A percentile compares a stretch with the other conserved stretches of the same genome.
Evolutionary conservation across 2,329 filamentous ascomycete species (phyloP).

Genomic region (Plectosphaerella plurivora): DNA sequence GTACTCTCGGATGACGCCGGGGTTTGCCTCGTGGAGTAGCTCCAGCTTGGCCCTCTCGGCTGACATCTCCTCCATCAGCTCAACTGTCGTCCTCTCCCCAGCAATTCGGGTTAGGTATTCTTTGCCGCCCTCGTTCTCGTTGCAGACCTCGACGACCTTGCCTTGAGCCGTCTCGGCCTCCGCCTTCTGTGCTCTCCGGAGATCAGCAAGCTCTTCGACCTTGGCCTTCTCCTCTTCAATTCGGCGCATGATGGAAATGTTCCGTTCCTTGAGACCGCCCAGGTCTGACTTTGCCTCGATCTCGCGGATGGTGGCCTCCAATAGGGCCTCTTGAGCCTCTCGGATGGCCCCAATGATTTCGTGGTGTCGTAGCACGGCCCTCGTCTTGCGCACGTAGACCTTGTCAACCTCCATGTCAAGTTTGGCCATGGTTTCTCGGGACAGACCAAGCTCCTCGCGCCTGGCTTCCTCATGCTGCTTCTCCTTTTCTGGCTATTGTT

Average conservation of each 20-base stretch:
- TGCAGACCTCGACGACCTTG: conserved; percentile 35
- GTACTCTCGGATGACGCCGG: conserved; percentile 70
- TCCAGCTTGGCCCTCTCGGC: conserved; percentile 72
- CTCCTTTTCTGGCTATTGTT: conserved; percentile 16
- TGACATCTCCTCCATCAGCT: conserved; percentile 68
- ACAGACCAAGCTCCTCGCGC: conserved; percentile 30
- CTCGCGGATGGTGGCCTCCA: conserved; percentile 65
- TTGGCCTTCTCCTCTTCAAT: conserved; percentile 42
- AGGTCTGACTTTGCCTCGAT: conserved; percentile 84
- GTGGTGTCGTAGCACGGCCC: conserved; percentile 47
- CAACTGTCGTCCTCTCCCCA: conserved; percentile 50
- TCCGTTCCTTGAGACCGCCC: conserved; percentile 61
- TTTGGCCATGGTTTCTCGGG: conserved; percentile 39
- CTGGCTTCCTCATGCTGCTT: conserved; percentile 30
- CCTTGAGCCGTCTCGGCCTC: conserved; percentile 27
- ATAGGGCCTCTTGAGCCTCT: conserved; percentile 54
- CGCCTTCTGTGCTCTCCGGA: conserved; percentile 28
- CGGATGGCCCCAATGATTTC: conserved; percentile 60
- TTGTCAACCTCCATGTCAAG: conserved; percentile 52
- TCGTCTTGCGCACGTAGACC: conserved; percentile 50
- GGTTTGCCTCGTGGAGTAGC: conserved; percentile 74
- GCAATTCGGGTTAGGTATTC: conserved; percentile 39
- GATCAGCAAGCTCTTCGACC: conserved; percentile 31
- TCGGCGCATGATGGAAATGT: conserved; percentile 50
- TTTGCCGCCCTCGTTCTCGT: conserved; percentile 29